Evolutionary conservation across 2,329 filamentous ascomycete species (phyloP).

Genomic region (Fusarium phyllophilum): DNA sequence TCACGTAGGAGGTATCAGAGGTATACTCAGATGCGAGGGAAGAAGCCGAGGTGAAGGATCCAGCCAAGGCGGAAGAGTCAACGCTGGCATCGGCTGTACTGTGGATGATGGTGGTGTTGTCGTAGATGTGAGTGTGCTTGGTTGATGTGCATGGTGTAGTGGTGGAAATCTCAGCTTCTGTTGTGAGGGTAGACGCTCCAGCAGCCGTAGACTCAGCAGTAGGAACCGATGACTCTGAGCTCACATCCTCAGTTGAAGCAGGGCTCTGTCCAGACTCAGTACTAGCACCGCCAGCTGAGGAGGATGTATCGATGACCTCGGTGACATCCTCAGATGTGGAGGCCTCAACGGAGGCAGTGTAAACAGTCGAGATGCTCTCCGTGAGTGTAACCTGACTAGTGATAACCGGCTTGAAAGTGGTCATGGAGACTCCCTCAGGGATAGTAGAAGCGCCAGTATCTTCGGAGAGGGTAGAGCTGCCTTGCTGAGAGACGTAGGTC

Average conservation of each 20-base stretch:
- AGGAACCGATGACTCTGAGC: neutral
- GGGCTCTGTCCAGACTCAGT: constrained; percentile 11
- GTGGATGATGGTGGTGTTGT: constrained; percentile 26
- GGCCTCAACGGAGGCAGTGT: neutral
- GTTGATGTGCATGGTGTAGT: constrained; percentile 19
- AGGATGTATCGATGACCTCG: neutral
- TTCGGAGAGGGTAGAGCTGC: neutral
- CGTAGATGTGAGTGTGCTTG: constrained; percentile 27
- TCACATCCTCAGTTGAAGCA: neutral
- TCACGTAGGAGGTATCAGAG: neutral
- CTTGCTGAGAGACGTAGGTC: constrained; percentile 6
- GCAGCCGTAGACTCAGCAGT: constrained; percentile 4
- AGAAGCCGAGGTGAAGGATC: neutral
- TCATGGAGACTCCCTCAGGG: neutral
- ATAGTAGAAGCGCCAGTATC: neutral
- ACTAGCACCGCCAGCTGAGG: neutral
- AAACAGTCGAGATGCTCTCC: constrained; percentile 3
- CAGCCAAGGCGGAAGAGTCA: constrained; percentile 23
- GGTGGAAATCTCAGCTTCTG: neutral
- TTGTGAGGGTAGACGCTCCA: neutral
- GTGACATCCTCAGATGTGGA: neutral
- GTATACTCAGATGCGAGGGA: neutral
- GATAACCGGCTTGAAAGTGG: constrained; percentile 15
- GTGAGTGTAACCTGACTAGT: constrained; percentile 22
- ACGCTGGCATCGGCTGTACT: constrained; percentile 4